phyloP scores from a whole-genome alignment of 1,139 yeast genomes.

The Candida frijolesensis region DNA sequence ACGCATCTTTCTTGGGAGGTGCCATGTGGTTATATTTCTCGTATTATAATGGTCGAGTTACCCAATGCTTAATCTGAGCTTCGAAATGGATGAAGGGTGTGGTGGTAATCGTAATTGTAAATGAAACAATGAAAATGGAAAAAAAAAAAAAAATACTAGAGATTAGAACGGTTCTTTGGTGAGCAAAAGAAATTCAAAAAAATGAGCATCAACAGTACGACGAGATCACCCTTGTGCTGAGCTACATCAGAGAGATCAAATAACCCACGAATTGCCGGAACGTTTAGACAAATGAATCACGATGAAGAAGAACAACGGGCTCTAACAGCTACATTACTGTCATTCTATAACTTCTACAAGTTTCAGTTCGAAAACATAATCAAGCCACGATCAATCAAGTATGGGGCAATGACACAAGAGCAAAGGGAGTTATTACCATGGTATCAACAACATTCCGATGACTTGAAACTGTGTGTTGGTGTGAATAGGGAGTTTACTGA shows the following conservation, averaged over 20 bases:
- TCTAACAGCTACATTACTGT: slow-evolving; percentile 40
- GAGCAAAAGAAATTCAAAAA: neutral
- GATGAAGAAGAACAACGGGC: slow-evolving; percentile 41
- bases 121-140: too few species aligned
- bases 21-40: neutral
- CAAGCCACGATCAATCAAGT: slow-evolving; percentile 36
- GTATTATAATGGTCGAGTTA: neutral
- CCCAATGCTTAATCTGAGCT: neutral
- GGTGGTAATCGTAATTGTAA: too few species aligned
- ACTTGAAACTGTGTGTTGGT: slow-evolving; percentile 48
- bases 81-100: too few species aligned
- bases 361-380: slow-evolving; percentile 40
- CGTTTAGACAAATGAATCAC: slow-evolving; percentile 9
- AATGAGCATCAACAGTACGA: neutral
- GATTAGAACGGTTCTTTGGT: too few species aligned
- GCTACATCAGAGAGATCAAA: neutral
- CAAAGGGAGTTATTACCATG: slow-evolving; percentile 54
- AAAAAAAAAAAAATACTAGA: too few species aligned
- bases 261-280: neutral
- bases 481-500: slow-evolving; percentile 52
- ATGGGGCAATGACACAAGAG: slow-evolving; percentile 31
- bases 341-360: slow-evolving; percentile 35
- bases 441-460: slow-evolving; percentile 49
- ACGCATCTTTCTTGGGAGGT: slow-evolving; percentile 50
- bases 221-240: neutral